Evolutionary conservation across 805 yeast species (phyloP).

Genomic region (Pichia manshurica): DNA sequence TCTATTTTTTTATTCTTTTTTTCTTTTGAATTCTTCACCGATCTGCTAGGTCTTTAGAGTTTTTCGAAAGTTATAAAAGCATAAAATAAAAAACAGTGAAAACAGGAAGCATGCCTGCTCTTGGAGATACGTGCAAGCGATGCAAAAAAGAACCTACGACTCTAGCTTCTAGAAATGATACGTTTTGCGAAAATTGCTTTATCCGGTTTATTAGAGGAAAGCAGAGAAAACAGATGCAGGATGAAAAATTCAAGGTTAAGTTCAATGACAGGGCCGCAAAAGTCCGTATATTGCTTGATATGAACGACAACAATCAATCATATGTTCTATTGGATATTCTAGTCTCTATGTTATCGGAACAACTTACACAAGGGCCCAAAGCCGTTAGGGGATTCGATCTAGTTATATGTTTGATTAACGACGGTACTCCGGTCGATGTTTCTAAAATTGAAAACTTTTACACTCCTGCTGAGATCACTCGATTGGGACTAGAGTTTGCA

Average conservation of each 20-base stretch:
- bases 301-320: constrained; percentile 66
- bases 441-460: constrained; percentile 13
- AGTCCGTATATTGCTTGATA: constrained; percentile 50
- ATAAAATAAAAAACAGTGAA: background rate
- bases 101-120: background rate
- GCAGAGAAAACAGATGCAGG: constrained; percentile 72
- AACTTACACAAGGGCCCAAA: constrained; percentile 45
- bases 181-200: constrained; percentile 65
- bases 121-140: constrained; percentile 37
- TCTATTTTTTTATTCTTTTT: no score
- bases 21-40: no score
- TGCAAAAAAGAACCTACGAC: constrained; percentile 42
- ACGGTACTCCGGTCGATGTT: background rate
- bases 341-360: constrained; percentile 56
- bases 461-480: constrained; percentile 14
- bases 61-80: no score
- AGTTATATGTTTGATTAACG: constrained; percentile 29
- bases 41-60: no score
- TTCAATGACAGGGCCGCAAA: constrained; percentile 39
- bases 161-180: constrained; percentile 54
- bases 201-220: constrained; percentile 67
- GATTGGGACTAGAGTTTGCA: constrained; percentile 35
- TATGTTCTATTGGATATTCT: constrained; percentile 64
- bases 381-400: constrained; percentile 67
- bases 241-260: constrained; percentile 67